Evolutionary conservation across 768 basidiomycete genomes (phyloP), one percentile per base, ranked within the genome.

Genomic region (Mycena rebaudengoi): DNA sequence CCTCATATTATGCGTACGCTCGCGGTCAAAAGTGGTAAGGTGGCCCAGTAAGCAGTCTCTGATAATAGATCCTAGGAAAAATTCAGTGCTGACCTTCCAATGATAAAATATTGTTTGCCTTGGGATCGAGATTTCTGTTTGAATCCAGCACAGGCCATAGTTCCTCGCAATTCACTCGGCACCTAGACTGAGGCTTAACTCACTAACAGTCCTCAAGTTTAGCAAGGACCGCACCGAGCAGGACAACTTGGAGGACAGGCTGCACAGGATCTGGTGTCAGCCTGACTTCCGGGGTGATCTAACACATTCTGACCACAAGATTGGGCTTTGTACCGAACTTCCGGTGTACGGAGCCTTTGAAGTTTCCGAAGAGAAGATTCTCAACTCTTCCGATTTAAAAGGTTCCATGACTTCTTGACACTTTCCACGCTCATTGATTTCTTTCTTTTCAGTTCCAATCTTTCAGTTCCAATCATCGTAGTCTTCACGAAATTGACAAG

Each of bases 401-500:
- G 40, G 53, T 55, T n/a, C n/a, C n/a, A n/a, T 30, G 21, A 12
- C 8, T 14, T 7, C 43, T 43, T 20, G 26, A 7, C 28, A 43
- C n/a, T n/a, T n/a, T n/a, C n/a, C n/a, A n/a, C n/a, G n/a, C n/a
- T n/a, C n/a, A n/a, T n/a, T n/a, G n/a, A n/a, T n/a, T n/a, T n/a
- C n/a, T n/a, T n/a, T n/a, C n/a, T n/a, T 54, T 4, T 43, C 4
- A 43, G 52, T 20, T 20, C 11, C 28, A 2, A 14, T 1, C 40
- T 54, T 29, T 5, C 37, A 55, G 53, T 55, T 12, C 53, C 53
- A 23, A 55, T 55, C 37, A 32, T 55, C 12, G 41, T 25, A 0
- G 53, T 55, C 11, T 55, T 55, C 30, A 55, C 53, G 1, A 55
- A 55, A 55, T 41, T 55, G 53, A 55, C n/a, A 55, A 44, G 4